Conservation (phyloP, 768 basidiomycete genomes). For the Hydnum rufescens region DNA sequence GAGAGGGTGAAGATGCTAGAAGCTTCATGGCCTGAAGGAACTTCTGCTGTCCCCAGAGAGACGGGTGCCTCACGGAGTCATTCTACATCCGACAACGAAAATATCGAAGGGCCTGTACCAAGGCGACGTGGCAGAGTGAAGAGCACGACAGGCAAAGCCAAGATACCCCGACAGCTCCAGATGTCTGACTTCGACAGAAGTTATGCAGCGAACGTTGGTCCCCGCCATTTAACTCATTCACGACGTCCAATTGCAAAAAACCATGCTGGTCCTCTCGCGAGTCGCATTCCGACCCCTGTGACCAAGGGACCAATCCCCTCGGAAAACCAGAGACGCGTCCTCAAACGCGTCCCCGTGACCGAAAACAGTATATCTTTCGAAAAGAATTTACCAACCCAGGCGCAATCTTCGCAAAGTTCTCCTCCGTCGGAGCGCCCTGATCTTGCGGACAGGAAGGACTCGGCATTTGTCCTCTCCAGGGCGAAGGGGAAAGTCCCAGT, state of each 20-base stretch:
- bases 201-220: conserved; percentile 83
- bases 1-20: conserved; percentile 42
- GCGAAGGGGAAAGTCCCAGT: conserved; percentile 4
- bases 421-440: too few species aligned
- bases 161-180: neutral
- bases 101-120: conserved; percentile 38
- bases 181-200: conserved; percentile 77
- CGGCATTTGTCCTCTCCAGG: neutral
- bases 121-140: conserved; percentile 12
- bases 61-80: neutral
- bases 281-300: conserved; percentile 4
- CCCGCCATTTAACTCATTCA: conserved; percentile 15
- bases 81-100: conserved; percentile 41
- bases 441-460: neutral
- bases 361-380: too few species aligned
- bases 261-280: neutral
- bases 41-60: neutral
- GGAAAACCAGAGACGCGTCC: too few species aligned
- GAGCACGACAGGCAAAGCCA: neutral
- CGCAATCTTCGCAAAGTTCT: too few species aligned
- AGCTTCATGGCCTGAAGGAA: conserved; percentile 13
- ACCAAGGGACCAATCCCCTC: neutral
- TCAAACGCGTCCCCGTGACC: too few species aligned
- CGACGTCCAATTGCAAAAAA: neutral
- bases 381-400: too few species aligned